Base-by-base conservation (phyloP, 768 basidiomycete species). In the Xerocomus spinulosus region DNA sequence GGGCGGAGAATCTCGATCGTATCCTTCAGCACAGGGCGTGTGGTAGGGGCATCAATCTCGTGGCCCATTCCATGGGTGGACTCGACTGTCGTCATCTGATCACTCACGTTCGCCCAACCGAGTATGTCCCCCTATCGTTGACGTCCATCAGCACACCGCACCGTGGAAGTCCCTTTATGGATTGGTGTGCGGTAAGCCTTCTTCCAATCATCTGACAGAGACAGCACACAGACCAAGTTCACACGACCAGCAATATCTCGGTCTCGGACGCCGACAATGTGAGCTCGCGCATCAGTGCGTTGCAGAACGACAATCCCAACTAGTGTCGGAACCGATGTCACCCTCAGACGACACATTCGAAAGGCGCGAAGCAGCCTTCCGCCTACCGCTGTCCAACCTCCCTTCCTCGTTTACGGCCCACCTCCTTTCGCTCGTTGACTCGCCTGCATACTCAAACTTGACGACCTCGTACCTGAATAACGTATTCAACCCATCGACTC, bases 51-150 rank as follows among this genome's bases (percentile, higher is more conserved):
- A 69, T 98, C 59, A 99, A 99, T 64, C 83, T 99, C 53, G 74
- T 99, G 37, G 96, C 91, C 0, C 96, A 99, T 63, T 94, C 92
- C 7, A 99, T 99, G 96, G 95, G 95, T 17, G 95, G 95, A 0
- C 76, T 99, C 9, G 96, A 99, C 62, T 92, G 92, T 61, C 80
- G 96, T 42, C 83, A 97, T 63, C 74, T 99, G 15, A 94, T 98
- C 49, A 82, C 90, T 2, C 87, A 87, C 64, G 75, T 94, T 57
- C 79, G 80, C 53, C 92, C 95, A 0, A 75, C 69, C 9, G 82
- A 86, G 42, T 98, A 98, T 68, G 77, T 77, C 2, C 93, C 96
- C 1, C 68, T 92, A 25, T 93, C 91, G 7, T 71, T 99, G 49
- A 97, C 88, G 1, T 88, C 84, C 18, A 79, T 99, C 54, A 83